Percentiles rank a stretch among this genome's conserved stretches.
phyloP scores from a whole-genome alignment of 495 filamentous ascomycete species.

The Daldinia decipiens region DNA sequence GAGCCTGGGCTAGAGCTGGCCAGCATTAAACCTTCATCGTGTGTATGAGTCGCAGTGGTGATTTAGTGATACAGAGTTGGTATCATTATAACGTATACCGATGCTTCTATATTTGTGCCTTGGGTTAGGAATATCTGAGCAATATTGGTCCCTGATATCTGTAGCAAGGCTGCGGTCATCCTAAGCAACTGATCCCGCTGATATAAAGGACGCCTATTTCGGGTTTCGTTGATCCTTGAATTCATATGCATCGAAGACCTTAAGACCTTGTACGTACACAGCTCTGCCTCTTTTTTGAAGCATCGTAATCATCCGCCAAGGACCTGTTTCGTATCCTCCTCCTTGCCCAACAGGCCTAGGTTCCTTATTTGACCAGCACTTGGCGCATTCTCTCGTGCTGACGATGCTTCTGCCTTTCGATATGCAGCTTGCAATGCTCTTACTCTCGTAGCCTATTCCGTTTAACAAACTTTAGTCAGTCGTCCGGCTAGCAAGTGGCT shows the following conservation, averaged over 20 bases:
- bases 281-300: constrained; percentile 6
- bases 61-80: neutral
- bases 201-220: neutral
- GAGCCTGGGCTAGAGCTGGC: neutral
- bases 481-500: constrained; percentile 6
- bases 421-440: constrained; percentile 86
- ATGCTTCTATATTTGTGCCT: neutral
- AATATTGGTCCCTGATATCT: neutral
- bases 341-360: constrained; percentile 81
- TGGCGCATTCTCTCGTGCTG: constrained; percentile 78
- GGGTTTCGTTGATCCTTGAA: constrained; percentile 8
- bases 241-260: constrained; percentile 28
- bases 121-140: neutral
- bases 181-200: constrained; percentile 5
- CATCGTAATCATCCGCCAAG: constrained; percentile 52
- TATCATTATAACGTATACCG: neutral
- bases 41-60: neutral
- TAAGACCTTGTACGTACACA: constrained; percentile 37
- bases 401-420: constrained; percentile 78
- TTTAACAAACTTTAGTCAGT: constrained; percentile 20
- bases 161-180: neutral
- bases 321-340: constrained; percentile 78
- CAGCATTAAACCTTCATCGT: neutral
- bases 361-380: constrained; percentile 81
- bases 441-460: constrained; percentile 77